Evolutionary conservation across 176 grass and related monocot genomes (phyloP), one percentile per base, ranked within the genome.

Genomic region (Juncus effusus): DNA sequence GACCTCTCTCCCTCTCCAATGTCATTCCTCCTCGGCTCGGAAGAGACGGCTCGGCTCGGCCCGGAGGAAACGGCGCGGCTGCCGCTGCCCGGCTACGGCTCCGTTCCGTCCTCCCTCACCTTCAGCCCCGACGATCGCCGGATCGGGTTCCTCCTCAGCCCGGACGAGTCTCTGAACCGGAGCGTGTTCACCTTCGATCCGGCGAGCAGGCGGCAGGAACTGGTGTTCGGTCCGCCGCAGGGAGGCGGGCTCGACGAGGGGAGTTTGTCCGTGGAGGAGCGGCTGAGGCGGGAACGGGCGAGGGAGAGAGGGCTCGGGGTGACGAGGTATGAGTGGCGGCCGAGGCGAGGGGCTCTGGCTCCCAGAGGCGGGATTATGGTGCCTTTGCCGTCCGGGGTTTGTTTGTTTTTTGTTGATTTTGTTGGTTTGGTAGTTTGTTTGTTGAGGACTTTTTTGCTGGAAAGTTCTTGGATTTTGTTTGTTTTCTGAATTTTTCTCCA

Each of bases 271-370:
- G 65, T 84, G 16, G 88, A 99, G 78, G 94, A 99, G 78, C 79
- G 80, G 7, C 78, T 99, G 65, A 80, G 94, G 56, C 73, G 94
- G 14, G 94, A 99, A 88, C 75, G 94, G 47, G 73, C 85, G 7
- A 73, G 94, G 64, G 94, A 99, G 63, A 81, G 85, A n/a, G 94
- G 94, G 40, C 86, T 99, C 14, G 94, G 94, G 51, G 89, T 99
- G 41, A 93, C 94, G 0, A 81, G 83, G 4, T 99, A 93, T 63
- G 83, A 99, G 74, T 99, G 94, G 94, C 80, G 86, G 3, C 61
- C 83, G 9, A 77, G 78, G 3, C 64, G 82, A 3, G 66, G 70
- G 5, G 59, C 63, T 8, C 40, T 65, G 13, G 61, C 75, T 5
- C 78, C 63, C 35, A 83, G 82, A 8, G 63, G 72, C 4, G 86